Base-by-base conservation (phyloP, 2,329 filamentous ascomycete species). In the Trichophyton equinum region DNA sequence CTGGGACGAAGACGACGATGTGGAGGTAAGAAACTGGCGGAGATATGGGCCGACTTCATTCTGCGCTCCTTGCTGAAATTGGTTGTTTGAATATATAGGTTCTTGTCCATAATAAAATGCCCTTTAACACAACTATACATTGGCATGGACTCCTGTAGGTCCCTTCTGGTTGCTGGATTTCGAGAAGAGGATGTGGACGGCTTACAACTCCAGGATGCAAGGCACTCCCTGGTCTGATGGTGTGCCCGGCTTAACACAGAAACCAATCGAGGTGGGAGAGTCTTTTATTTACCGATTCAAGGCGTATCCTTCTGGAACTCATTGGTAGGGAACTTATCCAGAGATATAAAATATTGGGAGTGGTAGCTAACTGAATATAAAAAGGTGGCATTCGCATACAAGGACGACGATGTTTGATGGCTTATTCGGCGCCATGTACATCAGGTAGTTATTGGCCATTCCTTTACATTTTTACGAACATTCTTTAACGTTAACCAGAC, bases 271-370 rank as follows among this genome's bases (percentile, higher is more conserved):
- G 4, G 65, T 65, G 40, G 67, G 67, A 9, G 38, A 49, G 22
- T 64, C 62, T 47, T 62, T 68, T 36, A 64, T 69, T 1, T 76
- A 76, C 65, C 65, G 64, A 59, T 68, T 73, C 64, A 69, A 66
- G 13, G 75, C 74, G 1, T 70, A 72, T 51, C 66, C 70, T 6
- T 71, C 72, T 59, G 75, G 74, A 1, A 68, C 63, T 63, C 70
- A 70, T 44, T 72, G 69, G 68, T 76, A 71, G 13, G 40, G 18
- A 7, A 7, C 4, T 44, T 18, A 20, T 44, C 40, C 8, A n/a
- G 40, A 44, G 33, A 38, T 38, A 38, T 38, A 38, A 3, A 11
- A 3, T 13, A 38, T 8, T 15, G 15, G 40, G n/a, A 7, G 18
- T n/a, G 40, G 40, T n/a, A n/a, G 15, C 15, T 44, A 18, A 44